Base-by-base conservation (phyloP, 306 rosid species). In the Oemleria cerasiformis region DNA sequence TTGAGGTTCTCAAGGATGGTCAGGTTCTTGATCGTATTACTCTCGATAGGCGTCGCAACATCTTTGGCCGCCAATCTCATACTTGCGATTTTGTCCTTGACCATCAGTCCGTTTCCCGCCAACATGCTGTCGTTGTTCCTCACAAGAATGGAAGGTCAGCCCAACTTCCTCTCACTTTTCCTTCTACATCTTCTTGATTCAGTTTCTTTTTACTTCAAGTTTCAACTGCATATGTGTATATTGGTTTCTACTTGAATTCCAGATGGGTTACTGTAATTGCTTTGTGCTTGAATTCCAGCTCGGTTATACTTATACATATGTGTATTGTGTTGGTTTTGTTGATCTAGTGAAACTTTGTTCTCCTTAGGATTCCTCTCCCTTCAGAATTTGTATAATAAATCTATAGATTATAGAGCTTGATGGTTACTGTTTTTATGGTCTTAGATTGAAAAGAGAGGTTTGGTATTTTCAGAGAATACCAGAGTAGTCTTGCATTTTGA, bases 21-120 rank as follows among this genome's bases (percentile, higher is more conserved):
- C 90, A 85, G 84, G 90, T 85, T 64, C 68, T 86, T 3, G 99
- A 94, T 73, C 84, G 73, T 73, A 91, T 94, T 74, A 84, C 75
- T 83, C 78, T 91, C 47, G 97, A 88, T 67, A 80, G 81, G 66
- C 81, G 96, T 68, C 84, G 95, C 73, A 80, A 78, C 55, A 70
- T 94, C 59, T 94, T 91, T 42, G 99, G 99, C 80, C 88, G 99
- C 83, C 99, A 91, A 77, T 53, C 80, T 70, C 92, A 79, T 25
- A 83, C 96, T 15, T 91, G 97, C 50, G 96, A 94, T 81, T 86
- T 73, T 75, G 99, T 94, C 73, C 99, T 94, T 43, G 99, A 91
- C 82, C 99, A 94, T 73, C 96, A 85, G 65, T 94, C 99, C 10
- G 99, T 94, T 72, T 94, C 99, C 9, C 97, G 99, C 69, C 99